Conservation (phyloP, 1,139 yeast species). For the Diutina sp. region DNA sequence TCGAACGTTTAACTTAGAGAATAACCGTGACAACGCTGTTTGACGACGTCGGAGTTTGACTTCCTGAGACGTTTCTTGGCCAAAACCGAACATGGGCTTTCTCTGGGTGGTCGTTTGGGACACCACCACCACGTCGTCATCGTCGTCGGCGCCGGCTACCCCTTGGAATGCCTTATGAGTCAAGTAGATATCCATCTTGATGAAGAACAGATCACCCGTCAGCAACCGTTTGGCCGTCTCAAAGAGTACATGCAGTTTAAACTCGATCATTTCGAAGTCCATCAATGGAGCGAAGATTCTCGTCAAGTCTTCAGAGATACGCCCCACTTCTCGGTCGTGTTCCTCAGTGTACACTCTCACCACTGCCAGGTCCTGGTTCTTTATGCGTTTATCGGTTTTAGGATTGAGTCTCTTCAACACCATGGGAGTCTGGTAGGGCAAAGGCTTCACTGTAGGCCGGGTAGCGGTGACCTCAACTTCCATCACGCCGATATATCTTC, state of each 20-base stretch:
- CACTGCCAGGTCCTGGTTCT: conserved; percentile 16
- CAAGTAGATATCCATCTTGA: conserved; percentile 53
- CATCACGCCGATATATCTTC: conserved; percentile 50
- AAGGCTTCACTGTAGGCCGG: conserved; percentile 47
- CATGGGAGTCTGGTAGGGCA: conserved; percentile 37
- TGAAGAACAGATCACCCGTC: conserved; percentile 59
- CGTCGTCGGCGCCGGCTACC: conserved; percentile 3
- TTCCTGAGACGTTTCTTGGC: conserved; percentile 42
- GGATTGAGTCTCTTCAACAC: conserved; percentile 23
- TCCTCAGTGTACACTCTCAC: conserved; percentile 19
- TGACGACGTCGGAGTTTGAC: conserved; percentile 40
- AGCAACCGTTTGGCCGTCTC: conserved; percentile 43
- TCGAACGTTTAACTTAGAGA: conserved; percentile 27
- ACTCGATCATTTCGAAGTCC: conserved; percentile 40
- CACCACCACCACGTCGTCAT: neutral
- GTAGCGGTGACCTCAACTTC: conserved; percentile 79
- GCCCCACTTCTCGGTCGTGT: conserved; percentile 50
- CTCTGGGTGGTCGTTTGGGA: neutral
- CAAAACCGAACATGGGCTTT: neutral
- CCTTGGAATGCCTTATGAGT: conserved; percentile 35
- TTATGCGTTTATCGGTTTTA: conserved; percentile 11
- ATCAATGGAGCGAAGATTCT: conserved; percentile 55
- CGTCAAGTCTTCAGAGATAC: conserved; percentile 65
- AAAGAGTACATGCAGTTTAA: conserved; percentile 49
- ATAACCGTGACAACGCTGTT: conserved; percentile 41